Percentiles rank a stretch among this genome's conserved stretches.
phyloP scores from a whole-genome alignment of 2,329 filamentous ascomycete species.

The Plectosphaerella plurivora region DNA sequence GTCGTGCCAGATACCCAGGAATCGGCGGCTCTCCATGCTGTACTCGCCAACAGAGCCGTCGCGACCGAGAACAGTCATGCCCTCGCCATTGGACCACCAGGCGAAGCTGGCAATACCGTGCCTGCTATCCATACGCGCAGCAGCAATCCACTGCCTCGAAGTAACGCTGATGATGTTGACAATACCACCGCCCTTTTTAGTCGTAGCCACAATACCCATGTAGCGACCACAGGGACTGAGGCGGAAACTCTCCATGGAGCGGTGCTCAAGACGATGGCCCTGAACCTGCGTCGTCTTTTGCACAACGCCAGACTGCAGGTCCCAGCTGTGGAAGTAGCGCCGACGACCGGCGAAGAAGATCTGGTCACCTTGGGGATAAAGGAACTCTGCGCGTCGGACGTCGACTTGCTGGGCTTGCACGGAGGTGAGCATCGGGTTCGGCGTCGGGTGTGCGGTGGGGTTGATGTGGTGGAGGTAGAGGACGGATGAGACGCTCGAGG shows the following conservation, averaged over 20 bases:
- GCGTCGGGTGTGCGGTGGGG: constrained; percentile 66
- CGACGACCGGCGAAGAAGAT: constrained; percentile 87
- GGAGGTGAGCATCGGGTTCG: constrained; percentile 86
- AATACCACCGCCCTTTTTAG: constrained; percentile 79
- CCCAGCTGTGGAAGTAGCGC: constrained; percentile 92
- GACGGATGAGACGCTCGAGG: constrained; percentile 79
- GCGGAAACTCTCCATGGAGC: constrained; percentile 86
- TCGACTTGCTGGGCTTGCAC: constrained; percentile 81
- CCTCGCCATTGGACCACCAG: constrained; percentile 85
- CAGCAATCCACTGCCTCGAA: constrained; percentile 83
- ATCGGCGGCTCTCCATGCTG: constrained; percentile 62
- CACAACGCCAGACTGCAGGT: constrained; percentile 74
- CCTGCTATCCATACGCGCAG: constrained; percentile 75
- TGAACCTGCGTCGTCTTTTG: constrained; percentile 76
- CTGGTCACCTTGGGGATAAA: constrained; percentile 65
- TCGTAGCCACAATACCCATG: constrained; percentile 76
- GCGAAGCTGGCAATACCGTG: constrained; percentile 85
- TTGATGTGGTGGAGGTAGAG: constrained; percentile 87
- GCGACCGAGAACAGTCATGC: constrained; percentile 77
- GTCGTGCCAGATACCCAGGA: constrained; percentile 81
- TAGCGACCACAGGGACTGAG: constrained; percentile 82
- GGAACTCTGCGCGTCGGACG: constrained; percentile 79
- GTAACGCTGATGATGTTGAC: constrained; percentile 78
- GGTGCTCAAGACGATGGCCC: constrained; percentile 76
- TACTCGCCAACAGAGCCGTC: constrained; percentile 91